Percentiles rank a stretch among this genome's conserved stretches.
Conservation (phyloP, 805 yeast genomes). For the Candida stauntonica region DNA sequence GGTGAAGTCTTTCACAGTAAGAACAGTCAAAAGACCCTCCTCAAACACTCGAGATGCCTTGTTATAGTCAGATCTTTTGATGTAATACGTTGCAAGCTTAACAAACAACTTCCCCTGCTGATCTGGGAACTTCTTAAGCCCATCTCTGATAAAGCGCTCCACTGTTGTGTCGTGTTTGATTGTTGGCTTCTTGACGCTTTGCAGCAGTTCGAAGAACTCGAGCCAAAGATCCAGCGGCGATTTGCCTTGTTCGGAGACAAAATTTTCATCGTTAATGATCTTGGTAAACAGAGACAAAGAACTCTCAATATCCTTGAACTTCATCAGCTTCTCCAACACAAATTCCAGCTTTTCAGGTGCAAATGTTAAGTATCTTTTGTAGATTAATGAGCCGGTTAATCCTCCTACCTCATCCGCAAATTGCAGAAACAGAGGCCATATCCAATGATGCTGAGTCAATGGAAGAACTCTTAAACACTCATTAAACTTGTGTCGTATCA, state of each 20-base stretch:
- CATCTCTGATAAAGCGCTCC: slow-evolving; percentile 33
- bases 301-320: slow-evolving; percentile 28
- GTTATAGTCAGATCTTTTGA: slow-evolving; percentile 30
- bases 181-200: slow-evolving; percentile 12
- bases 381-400: slow-evolving; percentile 23
- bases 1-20: slow-evolving; percentile 58
- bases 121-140: slow-evolving; percentile 49
- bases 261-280: slow-evolving; percentile 32
- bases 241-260: slow-evolving; percentile 33
- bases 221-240: slow-evolving; percentile 47
- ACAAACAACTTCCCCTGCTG: slow-evolving; percentile 48
- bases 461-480: slow-evolving; percentile 46
- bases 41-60: slow-evolving; percentile 43
- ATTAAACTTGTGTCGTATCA: slow-evolving; percentile 44
- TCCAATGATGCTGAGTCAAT: slow-evolving; percentile 45
- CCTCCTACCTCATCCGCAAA: slow-evolving; percentile 45
- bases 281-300: slow-evolving; percentile 32
- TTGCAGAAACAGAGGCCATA: slow-evolving; percentile 51
- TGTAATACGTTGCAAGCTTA: slow-evolving; percentile 45
- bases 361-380: slow-evolving; percentile 31
- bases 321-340: slow-evolving; percentile 31
- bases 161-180: slow-evolving; percentile 23
- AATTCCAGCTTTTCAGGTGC: slow-evolving; percentile 29
- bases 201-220: slow-evolving; percentile 40
- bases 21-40: slow-evolving; percentile 41